These are phyloP conservation scores for Leucocoprinus sp. DNA, from an alignment of 768 basidiomycete species.

Conservation along the genomic window DNA sequence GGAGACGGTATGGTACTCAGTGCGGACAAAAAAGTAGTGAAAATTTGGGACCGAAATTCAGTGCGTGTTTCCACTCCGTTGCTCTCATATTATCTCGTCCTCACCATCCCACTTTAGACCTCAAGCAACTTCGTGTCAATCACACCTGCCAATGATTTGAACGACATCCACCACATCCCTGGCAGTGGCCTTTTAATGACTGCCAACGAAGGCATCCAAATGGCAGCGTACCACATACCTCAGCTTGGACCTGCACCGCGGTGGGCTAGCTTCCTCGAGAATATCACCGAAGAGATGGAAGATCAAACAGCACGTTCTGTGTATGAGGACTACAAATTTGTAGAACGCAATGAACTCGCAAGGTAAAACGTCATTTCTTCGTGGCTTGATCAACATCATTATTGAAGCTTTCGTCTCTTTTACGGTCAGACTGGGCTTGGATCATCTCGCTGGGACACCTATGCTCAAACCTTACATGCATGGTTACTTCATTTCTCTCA, in stretches of 20 bases:
- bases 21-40: slow-evolving; percentile 94
- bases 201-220: slow-evolving; percentile 94
- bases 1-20: slow-evolving; percentile 85
- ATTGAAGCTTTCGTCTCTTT: slow-evolving; percentile 10
- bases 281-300: slow-evolving; percentile 98
- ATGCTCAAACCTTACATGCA: slow-evolving; percentile 99
- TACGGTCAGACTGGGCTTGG: slow-evolving; percentile 82
- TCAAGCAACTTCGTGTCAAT: slow-evolving; percentile 85
- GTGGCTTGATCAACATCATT: slow-evolving; percentile 8
- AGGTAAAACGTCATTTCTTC: slow-evolving; percentile 60
- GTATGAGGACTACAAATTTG: slow-evolving; percentile 97
- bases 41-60: slow-evolving; percentile 87
- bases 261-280: slow-evolving; percentile 98
- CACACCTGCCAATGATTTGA: slow-evolving; percentile 83
- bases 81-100: neutral
- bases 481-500: slow-evolving; percentile 95
- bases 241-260: slow-evolving; percentile 93
- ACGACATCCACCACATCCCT: slow-evolving; percentile 85
- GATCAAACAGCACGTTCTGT: slow-evolving; percentile 70
- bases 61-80: slow-evolving; percentile 35
- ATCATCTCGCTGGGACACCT: slow-evolving; percentile 90
- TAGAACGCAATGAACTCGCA: slow-evolving; percentile 82
- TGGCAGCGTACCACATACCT: slow-evolving; percentile 92
- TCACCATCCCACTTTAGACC: slow-evolving; percentile 39
- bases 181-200: slow-evolving; percentile 84